These are phyloP conservation scores for Trametes pubescens DNA, from an alignment of 1,284 basidiomycete genomes.

Conservation along the genomic window DNA sequence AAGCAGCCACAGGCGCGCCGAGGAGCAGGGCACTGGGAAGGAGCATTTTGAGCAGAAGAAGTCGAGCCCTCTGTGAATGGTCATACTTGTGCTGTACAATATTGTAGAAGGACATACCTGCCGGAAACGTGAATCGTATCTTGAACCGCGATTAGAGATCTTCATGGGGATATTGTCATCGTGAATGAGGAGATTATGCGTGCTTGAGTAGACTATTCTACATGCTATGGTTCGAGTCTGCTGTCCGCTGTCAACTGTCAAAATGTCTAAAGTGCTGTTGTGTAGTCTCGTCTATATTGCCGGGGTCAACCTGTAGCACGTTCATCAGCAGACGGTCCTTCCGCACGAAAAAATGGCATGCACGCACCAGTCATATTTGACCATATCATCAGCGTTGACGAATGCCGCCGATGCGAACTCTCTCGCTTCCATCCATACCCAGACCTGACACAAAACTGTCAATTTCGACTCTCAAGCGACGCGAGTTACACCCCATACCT, in stretches of 20 bases:
- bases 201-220: slow-evolving; percentile 30
- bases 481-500: slow-evolving; percentile 56
- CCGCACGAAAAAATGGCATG: background rate
- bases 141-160: background rate
- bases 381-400: slow-evolving; percentile 79
- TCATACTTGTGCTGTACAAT: background rate
- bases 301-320: slow-evolving; percentile 42
- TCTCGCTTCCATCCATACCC: slow-evolving; percentile 92
- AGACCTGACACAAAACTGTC: slow-evolving; percentile 62
- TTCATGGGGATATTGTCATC: background rate
- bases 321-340: background rate
- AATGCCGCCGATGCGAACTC: slow-evolving; percentile 83
- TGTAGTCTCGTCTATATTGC: slow-evolving; percentile 32
- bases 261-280: slow-evolving; percentile 17
- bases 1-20: slow-evolving; percentile 13
- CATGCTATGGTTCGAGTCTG: slow-evolving; percentile 24
- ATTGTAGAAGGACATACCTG: slow-evolving; percentile 1
- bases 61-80: slow-evolving; percentile 1
- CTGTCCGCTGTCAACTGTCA: slow-evolving; percentile 7
- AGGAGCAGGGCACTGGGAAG: slow-evolving; percentile 14
- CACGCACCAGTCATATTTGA: slow-evolving; percentile 81
- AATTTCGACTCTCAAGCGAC: background rate
- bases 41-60: slow-evolving; percentile 22
- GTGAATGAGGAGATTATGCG: slow-evolving; percentile 19
- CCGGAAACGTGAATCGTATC: background rate